Evolutionary conservation across 305 asterid species (phyloP), one percentile per base, ranked within the genome.

Genomic region (Fraxinus nigra): DNA sequence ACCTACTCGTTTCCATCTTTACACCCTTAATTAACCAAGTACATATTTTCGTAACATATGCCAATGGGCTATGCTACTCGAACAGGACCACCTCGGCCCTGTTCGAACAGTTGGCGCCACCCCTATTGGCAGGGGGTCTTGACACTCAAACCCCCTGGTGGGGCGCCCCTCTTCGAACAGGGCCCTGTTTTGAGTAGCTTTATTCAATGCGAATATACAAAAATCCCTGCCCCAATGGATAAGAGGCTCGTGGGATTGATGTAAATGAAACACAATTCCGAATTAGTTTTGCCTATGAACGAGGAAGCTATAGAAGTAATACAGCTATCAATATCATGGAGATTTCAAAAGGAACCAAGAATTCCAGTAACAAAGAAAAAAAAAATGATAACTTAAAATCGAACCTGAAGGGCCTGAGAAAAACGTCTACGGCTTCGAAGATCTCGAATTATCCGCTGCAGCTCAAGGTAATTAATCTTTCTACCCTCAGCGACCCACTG

Each of bases 401-500:
- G 63, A 65, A 90, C 95, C 94, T 89, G 86, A 69, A 90, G 94
- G 59, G 95, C 93, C 22, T 90, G 92, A 37, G 93, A 83, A 59
- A 82, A 92, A 18, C 91, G 95, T 48, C 82, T 80, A 56, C 90
- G 92, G 87, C 86, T 86, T 18, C 95, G 91, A 20, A 90, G 93
- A 77, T 90, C 91, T n/a, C 93, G 91, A 85, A 92, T 80, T 75
- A 90, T 86, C 48, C 89, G 84, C 26, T 84, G 89, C 84, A 92
- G 78, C 85, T 92, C 96, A 9, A 87, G 67, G 10, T 82, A 43
- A 43, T 85, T 77, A 32, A 89, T 82, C 56, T 83, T 81, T 80
- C 90, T 83, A 46, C 95, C 94, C 83, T 90, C 95, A 51, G 84
- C 85, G 69, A 90, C 87, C 95, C 95, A 92, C 56, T 89, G 86